Percentiles rank a stretch among this genome's conserved stretches.
These are phyloP conservation scores for Achaetomium macrosporum DNA, from an alignment of 2,329 filamentous ascomycete species.

Conservation along the genomic window DNA sequence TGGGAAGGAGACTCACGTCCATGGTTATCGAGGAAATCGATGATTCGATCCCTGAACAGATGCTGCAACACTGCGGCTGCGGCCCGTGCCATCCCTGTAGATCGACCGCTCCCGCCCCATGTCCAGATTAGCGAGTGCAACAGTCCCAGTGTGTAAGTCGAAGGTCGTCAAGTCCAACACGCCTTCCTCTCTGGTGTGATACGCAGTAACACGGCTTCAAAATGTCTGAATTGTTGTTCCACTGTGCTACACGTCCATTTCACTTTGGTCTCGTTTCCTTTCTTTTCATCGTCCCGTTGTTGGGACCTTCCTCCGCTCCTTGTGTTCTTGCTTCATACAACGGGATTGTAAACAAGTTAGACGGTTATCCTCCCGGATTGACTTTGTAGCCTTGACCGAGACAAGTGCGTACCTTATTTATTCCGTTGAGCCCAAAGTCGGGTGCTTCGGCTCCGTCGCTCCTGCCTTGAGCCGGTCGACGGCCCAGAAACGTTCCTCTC, in stretches of 20 bases:
- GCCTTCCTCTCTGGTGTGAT: background rate
- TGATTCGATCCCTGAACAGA: background rate
- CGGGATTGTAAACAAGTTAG: background rate
- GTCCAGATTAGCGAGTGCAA: background rate
- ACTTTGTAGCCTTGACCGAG: too few relatives aligned
- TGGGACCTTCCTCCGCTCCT: background rate
- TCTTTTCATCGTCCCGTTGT: background rate
- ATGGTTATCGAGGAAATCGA: too few relatives aligned
- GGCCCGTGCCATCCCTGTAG: background rate
- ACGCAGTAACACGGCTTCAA: background rate
- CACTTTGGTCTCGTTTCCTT: background rate
- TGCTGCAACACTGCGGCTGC: background rate
- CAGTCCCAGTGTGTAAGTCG: background rate
- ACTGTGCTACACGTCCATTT: background rate
- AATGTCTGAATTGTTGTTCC: background rate
- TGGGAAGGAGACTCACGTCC: too few relatives aligned
- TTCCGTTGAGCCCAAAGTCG: too few relatives aligned
- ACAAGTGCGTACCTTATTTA: too few relatives aligned
- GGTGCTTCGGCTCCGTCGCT: too few relatives aligned
- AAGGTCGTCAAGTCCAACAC: background rate
- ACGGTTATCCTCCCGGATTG: background rate
- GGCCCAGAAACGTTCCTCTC: too few relatives aligned
- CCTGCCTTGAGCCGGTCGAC: too few relatives aligned
- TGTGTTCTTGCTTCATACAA: background rate
- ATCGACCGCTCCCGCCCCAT: background rate